Evolutionary conservation across 2,329 filamentous ascomycete species (phyloP).

Genomic region (Penicillium sp.): DNA sequence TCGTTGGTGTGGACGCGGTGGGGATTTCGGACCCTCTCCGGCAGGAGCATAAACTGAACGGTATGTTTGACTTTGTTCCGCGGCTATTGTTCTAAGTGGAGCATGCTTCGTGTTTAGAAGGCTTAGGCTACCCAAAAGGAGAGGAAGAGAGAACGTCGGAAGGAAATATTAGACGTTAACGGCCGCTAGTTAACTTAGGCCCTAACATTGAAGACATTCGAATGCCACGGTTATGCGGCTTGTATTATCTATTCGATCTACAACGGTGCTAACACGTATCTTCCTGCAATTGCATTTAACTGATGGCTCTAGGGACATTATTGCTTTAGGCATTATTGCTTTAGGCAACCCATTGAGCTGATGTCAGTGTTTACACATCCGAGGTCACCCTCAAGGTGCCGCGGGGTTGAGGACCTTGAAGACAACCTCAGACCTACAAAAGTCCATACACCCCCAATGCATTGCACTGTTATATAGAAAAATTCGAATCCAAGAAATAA

Average conservation of each 20-base stretch:
- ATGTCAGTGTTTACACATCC: background rate
- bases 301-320: background rate
- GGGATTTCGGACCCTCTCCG: background rate
- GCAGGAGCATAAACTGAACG: background rate
- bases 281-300: background rate
- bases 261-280: background rate
- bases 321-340: too few relatives aligned
- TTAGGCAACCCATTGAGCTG: background rate
- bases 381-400: slow-evolving; percentile 11
- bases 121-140: background rate
- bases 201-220: background rate
- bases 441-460: background rate
- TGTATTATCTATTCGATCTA: background rate
- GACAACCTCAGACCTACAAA: slow-evolving; percentile 9
- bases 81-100: background rate
- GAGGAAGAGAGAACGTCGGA: background rate
- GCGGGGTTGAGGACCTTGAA: slow-evolving; percentile 19
- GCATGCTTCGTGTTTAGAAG: background rate
- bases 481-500: slow-evolving; percentile 2
- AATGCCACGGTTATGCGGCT: background rate
- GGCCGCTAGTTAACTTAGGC: too few relatives aligned
- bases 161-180: background rate
- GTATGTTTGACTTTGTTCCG: background rate
- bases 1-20: background rate
- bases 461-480: background rate